Percentiles rank a stretch among this genome's conserved stretches.
Conservation (phyloP, 345 rosid genomes). For the Chamaenerion angustifolium region DNA sequence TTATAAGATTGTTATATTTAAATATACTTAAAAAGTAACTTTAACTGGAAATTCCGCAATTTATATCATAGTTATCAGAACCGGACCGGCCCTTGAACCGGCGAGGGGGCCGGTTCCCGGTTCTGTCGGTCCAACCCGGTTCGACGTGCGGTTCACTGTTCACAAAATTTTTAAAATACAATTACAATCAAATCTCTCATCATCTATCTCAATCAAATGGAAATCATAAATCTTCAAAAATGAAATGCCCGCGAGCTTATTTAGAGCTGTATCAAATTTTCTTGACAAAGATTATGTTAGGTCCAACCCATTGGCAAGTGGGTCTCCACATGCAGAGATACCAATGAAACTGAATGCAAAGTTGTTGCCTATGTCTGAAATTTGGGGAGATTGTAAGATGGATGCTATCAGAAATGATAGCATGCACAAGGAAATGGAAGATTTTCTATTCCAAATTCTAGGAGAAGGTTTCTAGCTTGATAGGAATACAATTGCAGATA, state of each 20-base stretch:
- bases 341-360: slow-evolving; percentile 33
- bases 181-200: no score
- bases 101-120: no score
- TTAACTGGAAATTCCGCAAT: no score
- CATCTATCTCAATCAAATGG: slow-evolving; percentile 13
- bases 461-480: slow-evolving; percentile 34
- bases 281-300: no score
- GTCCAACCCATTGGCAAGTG: no score
- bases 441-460: slow-evolving; percentile 34
- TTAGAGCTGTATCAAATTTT: slow-evolving; percentile 35
- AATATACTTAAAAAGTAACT: no score
- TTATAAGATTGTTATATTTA: no score
- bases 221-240: slow-evolving; percentile 17
- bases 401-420: slow-evolving; percentile 10
- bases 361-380: slow-evolving; percentile 19
- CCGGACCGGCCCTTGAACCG: no score
- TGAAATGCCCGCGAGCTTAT: slow-evolving; percentile 25
- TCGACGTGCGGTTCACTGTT: no score
- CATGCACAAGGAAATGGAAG: slow-evolving; percentile 30
- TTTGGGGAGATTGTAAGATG: slow-evolving; percentile 13
- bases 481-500: slow-evolving; percentile 18
- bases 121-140: no score
- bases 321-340: slow-evolving; percentile 17
- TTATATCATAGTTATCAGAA: no score
- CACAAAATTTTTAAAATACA: no score